Conservation (phyloP, 2,329 filamentous ascomycete species). For the Sporothrix pallida region DNA sequence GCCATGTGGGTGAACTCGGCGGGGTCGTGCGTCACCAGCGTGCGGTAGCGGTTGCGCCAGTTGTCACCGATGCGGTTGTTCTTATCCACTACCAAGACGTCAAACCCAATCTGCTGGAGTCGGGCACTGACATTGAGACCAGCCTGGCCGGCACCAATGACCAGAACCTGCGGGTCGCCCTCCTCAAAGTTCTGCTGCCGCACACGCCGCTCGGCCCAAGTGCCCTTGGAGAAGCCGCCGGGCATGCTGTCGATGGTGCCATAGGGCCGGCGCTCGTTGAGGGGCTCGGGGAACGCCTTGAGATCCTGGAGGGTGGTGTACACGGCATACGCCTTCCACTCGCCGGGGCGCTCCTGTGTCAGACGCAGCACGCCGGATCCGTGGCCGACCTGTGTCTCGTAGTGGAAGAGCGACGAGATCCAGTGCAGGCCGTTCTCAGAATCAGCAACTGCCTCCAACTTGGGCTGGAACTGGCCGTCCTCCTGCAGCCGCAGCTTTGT, state of each 20-base stretch:
- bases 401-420: conserved; percentile 61
- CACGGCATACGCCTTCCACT: conserved; percentile 68
- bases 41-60: conserved; percentile 67
- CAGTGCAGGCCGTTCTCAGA: conserved; percentile 57
- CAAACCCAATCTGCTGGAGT: conserved; percentile 63
- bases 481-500: conserved; percentile 55
- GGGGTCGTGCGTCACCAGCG: conserved; percentile 71
- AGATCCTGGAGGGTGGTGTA: conserved; percentile 65
- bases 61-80: conserved; percentile 66
- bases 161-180: conserved; percentile 62
- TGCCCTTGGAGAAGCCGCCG: conserved; percentile 58
- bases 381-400: conserved; percentile 57
- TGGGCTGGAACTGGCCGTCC: conserved; percentile 52
- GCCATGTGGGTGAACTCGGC: conserved; percentile 67
- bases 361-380: conserved; percentile 64
- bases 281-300: conserved; percentile 58
- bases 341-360: conserved; percentile 46
- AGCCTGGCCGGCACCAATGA: conserved; percentile 65
- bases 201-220: conserved; percentile 63
- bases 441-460: conserved; percentile 51
- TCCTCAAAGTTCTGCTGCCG: conserved; percentile 56
- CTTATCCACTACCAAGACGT: conserved; percentile 62
- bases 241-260: conserved; percentile 66
- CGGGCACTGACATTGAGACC: conserved; percentile 64
- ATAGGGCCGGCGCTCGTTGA: conserved; percentile 54